Percentiles rank a stretch among this genome's conserved stretches.
Conservation (phyloP, 73 alveolate genomes). For the Paramecium pentaurelia region DNA sequence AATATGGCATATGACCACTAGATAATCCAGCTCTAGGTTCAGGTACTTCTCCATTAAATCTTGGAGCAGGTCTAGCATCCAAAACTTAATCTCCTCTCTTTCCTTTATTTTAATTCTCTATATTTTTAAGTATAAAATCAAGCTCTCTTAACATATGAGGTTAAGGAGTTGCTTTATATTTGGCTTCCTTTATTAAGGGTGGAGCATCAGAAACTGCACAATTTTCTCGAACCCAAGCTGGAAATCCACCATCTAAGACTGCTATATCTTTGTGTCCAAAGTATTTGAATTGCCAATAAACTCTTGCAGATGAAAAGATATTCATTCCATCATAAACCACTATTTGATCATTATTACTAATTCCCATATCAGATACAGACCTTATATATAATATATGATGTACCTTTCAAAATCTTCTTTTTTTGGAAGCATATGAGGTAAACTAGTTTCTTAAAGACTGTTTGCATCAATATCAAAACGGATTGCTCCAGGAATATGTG, state of each 20-base stretch:
- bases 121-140: background rate
- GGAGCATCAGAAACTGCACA: constrained; percentile 61
- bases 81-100: constrained; percentile 34
- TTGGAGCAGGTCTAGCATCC: constrained; percentile 66
- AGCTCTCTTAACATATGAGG: background rate
- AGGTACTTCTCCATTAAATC: constrained; percentile 63
- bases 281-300: constrained; percentile 59
- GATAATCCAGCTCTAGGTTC: constrained; percentile 63
- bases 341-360: constrained; percentile 34
- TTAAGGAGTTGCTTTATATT: background rate
- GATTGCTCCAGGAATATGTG: constrained; percentile 40
- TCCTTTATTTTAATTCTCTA: constrained; percentile 29
- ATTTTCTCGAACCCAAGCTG: constrained; percentile 58
- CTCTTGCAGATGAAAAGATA: constrained; percentile 67
- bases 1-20: constrained; percentile 60
- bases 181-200: background rate
- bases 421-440: constrained; percentile 64
- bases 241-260: constrained; percentile 66
- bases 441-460: background rate
- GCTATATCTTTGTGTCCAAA: constrained; percentile 66
- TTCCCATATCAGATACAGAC: constrained; percentile 52
- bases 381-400: background rate
- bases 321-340: constrained; percentile 64
- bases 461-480: constrained; percentile 19
- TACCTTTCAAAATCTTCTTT: constrained; percentile 49